Evolutionary conservation across 768 basidiomycete genomes (phyloP).

Genomic region (Boletus rufocinnamomeus): DNA sequence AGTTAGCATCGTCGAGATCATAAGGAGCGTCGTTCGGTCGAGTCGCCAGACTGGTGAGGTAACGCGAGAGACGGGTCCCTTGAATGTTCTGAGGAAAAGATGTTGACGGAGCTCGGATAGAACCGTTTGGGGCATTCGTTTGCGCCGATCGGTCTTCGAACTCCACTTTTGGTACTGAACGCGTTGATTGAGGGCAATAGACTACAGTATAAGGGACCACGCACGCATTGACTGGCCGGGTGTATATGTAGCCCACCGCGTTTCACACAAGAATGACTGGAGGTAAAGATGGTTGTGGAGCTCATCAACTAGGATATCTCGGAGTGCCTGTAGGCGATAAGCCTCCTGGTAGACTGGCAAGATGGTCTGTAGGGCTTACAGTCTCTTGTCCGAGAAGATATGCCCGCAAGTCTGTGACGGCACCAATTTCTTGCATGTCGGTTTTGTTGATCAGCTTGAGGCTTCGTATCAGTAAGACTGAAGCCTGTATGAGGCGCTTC

Average conservation of each 20-base stretch:
- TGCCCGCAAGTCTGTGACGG: slow-evolving; percentile 80
- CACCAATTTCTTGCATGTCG: slow-evolving; percentile 96
- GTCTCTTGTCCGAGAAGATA: slow-evolving; percentile 87
- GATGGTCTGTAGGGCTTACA: slow-evolving; percentile 45
- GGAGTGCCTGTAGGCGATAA: slow-evolving; percentile 61
- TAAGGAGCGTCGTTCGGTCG: slow-evolving; percentile 80
- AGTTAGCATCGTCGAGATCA: slow-evolving; percentile 52
- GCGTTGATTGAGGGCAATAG: slow-evolving; percentile 10
- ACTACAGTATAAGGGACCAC: slow-evolving; percentile 29
- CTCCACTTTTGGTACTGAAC: slow-evolving; percentile 64
- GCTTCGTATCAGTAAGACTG: slow-evolving; percentile 82
- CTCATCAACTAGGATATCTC: slow-evolving; percentile 94
- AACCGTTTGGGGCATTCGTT: slow-evolving; percentile 24
- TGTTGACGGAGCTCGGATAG: slow-evolving; percentile 33
- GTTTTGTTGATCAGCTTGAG: slow-evolving; percentile 88
- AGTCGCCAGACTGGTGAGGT: slow-evolving; percentile 61
- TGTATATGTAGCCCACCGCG: slow-evolving; percentile 83
- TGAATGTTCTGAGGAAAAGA: slow-evolving; percentile 42
- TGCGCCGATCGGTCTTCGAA: slow-evolving; percentile 52
- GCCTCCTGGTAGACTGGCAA: neutral
- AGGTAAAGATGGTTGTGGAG: slow-evolving; percentile 97
- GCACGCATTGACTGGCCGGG: slow-evolving; percentile 77
- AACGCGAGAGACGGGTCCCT: slow-evolving; percentile 58
- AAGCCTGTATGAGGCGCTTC: slow-evolving; percentile 87
- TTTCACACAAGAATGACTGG: slow-evolving; percentile 94